A percentile compares a stretch with the other conserved stretches of the same genome.
Evolutionary conservation across 1,284 basidiomycete species (phyloP).

Genomic region (Cryptococcus sp.): DNA sequence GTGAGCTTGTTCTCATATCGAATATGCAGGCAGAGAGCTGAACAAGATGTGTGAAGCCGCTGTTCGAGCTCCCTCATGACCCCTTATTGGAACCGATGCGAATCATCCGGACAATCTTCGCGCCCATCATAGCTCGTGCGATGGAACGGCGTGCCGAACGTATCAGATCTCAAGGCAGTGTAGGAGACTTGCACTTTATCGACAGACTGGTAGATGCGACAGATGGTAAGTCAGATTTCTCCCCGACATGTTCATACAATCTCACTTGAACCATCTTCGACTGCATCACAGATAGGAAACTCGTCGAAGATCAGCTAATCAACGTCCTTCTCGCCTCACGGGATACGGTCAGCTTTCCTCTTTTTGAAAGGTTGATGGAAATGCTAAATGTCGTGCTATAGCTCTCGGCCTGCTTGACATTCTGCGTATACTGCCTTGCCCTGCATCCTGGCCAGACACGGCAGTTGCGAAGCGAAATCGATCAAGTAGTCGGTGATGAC

Average conservation of each 20-base stretch:
- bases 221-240: slow-evolving; percentile 27
- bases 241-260: not conserved
- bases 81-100: slow-evolving; percentile 35
- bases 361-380: not conserved
- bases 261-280: not conserved
- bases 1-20: slow-evolving; percentile 18
- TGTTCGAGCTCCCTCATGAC: slow-evolving; percentile 36
- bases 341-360: slow-evolving; percentile 40
- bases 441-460: slow-evolving; percentile 25
- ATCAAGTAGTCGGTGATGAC: slow-evolving; percentile 3
- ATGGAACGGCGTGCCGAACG: slow-evolving; percentile 7
- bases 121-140: slow-evolving; percentile 32
- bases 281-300: slow-evolving; percentile 27
- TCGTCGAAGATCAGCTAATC: slow-evolving; percentile 47
- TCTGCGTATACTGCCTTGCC: slow-evolving; percentile 31
- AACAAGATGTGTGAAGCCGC: slow-evolving; percentile 19
- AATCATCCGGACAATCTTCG: slow-evolving; percentile 33
- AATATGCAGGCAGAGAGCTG: not conserved
- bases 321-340: slow-evolving; percentile 48
- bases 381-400: slow-evolving; percentile 3
- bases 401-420: slow-evolving; percentile 39
- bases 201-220: slow-evolving; percentile 37
- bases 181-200: slow-evolving; percentile 19
- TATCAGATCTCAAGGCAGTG: not conserved
- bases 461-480: slow-evolving; percentile 22